These are phyloP conservation scores for Umbelopsis sp. DNA, from an alignment of 192 early-diverging fungal genomes.

Conservation along the genomic window DNA sequence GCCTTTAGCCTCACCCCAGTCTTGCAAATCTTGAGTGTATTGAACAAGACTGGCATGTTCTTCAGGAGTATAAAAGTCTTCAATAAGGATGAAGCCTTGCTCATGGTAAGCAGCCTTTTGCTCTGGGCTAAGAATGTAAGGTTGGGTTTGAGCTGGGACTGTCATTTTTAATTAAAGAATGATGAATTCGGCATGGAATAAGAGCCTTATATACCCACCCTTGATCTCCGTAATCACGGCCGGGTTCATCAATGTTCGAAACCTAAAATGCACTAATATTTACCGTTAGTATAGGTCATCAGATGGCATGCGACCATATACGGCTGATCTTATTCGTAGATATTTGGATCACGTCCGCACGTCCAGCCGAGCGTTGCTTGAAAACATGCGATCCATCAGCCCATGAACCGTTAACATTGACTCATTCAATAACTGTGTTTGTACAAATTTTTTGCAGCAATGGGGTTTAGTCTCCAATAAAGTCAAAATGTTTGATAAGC, in stretches of 20 bases:
- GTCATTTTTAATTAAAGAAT: conserved; percentile 4
- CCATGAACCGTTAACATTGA: too few relatives aligned
- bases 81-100: conserved; percentile 59
- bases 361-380: neutral
- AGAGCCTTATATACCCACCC: neutral
- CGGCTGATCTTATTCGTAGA: conserved; percentile 5
- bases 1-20: conserved; percentile 53
- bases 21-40: conserved; percentile 48
- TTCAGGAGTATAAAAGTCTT: conserved; percentile 54
- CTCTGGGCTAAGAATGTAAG: conserved; percentile 48
- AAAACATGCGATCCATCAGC: neutral
- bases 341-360: neutral
- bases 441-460: too few relatives aligned
- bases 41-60: conserved; percentile 49
- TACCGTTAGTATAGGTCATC: neutral
- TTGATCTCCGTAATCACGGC: conserved; percentile 12
- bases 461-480: too few relatives aligned
- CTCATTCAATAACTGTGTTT: too few relatives aligned
- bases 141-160: conserved; percentile 21
- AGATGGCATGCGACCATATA: conserved; percentile 8
- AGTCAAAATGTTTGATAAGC: too few relatives aligned
- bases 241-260: neutral
- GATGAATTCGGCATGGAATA: neutral
- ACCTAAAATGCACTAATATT: neutral
- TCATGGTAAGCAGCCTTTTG: conserved; percentile 51